Evolutionary conservation across 2,329 filamentous ascomycete genomes (phyloP), one percentile per base, ranked within the genome.

Genomic region (Rhytidhysteron rufulum): DNA sequence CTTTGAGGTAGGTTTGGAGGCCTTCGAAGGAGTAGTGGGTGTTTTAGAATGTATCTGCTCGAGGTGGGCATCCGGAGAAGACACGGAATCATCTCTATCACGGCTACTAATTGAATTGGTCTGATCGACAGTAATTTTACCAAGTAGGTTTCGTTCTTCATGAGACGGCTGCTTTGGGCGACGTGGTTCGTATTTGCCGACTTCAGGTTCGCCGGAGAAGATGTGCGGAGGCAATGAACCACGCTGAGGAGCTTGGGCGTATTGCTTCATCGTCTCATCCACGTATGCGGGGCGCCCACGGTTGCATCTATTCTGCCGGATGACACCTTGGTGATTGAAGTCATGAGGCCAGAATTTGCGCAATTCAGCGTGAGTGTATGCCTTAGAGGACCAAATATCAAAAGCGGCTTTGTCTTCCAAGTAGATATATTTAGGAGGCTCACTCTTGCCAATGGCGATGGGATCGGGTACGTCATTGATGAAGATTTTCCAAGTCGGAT

Each of bases 401-500:
- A 60, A 60, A 17, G 55, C 62, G 3, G 66, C 61, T 13, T 47
- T 44, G 35, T 71, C 68, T 42, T 71, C 67, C 2, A 71, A 60
- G 27, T 65, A 60, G n/a, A 66, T 60, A 33, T 62, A 62, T 15
- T 51, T 55, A 2, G 67, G 68, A 6, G 64, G 64, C 39, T 60
- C 51, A 11, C 53, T 51, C 6, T 40, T 46, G 9, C 51, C 51
- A 7, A 49, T 52, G 19, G 44, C 45, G 24, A 67, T 53, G 3
- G 48, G 42, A 9, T 54, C 50, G 3, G 42, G 24, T 2, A 62
- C 47, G 19, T 63, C 51, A 4, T 50, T 57, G 39, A 56, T 59
- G 46, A 65, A 70, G 6, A 71, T 34, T 24, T 66, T 67, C 65
- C 66, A 70, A 5, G 63, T 62, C 3, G 55, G 57, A 37, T 62